These are phyloP conservation scores for Amphirosellinia nigrospora DNA, from an alignment of 495 filamentous ascomycete species.

Conservation along the genomic window DNA sequence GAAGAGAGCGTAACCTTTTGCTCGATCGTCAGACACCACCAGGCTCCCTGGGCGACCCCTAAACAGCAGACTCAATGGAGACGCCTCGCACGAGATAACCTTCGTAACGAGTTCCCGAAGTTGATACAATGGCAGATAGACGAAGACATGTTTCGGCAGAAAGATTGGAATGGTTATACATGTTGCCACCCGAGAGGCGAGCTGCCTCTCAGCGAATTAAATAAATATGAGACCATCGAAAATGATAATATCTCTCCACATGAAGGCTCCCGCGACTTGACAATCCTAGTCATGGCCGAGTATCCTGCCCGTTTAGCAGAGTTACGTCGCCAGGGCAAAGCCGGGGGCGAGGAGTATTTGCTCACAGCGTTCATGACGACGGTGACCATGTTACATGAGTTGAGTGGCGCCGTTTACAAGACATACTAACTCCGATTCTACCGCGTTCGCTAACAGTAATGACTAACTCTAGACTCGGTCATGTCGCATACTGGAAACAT, in stretches of 20 bases:
- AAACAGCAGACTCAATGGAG: conserved; percentile 33
- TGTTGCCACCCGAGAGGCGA: conserved; percentile 43
- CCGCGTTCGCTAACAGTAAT: conserved; percentile 17
- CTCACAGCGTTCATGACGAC: conserved; percentile 49
- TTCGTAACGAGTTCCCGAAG: conserved; percentile 31
- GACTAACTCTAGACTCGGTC: conserved; percentile 41
- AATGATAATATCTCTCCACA: conserved; percentile 30
- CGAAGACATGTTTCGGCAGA: conserved; percentile 36
- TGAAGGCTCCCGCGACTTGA: conserved; percentile 31
- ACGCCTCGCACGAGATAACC: conserved; percentile 25
- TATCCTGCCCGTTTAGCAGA: conserved; percentile 39
- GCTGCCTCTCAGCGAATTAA: conserved; percentile 30
- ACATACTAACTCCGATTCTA: background rate
- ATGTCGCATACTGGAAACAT: conserved; percentile 49
- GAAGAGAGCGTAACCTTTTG: conserved; percentile 22
- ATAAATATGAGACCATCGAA: conserved; percentile 39
- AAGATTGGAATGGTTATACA: conserved; percentile 48
- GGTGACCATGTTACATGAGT: conserved; percentile 50
- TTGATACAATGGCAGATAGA: conserved; percentile 45
- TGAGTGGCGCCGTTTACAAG: conserved; percentile 18
- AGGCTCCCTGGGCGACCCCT: conserved; percentile 32
- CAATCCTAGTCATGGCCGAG: conserved; percentile 42
- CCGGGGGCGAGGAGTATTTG: conserved; percentile 45
- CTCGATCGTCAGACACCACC: conserved; percentile 39
- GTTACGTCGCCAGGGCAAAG: conserved; percentile 35